Evolutionary conservation across 176 grass and related monocot species (phyloP).

Genomic region (Ampelocalamus luodianensis): DNA sequence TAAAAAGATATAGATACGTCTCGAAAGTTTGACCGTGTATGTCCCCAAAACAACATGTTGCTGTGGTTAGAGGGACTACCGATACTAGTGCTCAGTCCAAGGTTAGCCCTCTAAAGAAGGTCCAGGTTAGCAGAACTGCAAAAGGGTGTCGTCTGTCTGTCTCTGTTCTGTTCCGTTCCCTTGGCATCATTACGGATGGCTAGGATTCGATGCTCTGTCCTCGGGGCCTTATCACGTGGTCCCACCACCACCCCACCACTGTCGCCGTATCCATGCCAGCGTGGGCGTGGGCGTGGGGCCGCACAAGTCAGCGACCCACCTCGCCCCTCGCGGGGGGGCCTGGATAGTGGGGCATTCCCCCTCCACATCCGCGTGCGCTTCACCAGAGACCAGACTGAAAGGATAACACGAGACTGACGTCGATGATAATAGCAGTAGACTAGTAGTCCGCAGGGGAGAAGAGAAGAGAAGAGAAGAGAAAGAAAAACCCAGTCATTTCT

Average conservation of each 20-base stretch:
- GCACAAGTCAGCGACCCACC: background rate
- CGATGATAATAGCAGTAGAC: no score
- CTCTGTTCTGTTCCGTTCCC: background rate
- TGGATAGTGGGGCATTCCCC: background rate
- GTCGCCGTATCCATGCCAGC: background rate
- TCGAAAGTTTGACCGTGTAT: no score
- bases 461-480: background rate
- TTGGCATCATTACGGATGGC: background rate
- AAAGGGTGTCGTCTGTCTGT: no score
- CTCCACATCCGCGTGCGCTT: background rate
- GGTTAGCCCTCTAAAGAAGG: no score
- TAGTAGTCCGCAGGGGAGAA: no score
- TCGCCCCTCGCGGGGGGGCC: background rate
- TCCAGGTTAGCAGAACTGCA: background rate
- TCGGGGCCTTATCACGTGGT: background rate
- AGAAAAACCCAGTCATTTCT: background rate
- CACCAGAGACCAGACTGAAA: background rate
- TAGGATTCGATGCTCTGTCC: constrained; percentile 9
- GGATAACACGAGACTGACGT: background rate
- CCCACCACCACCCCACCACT: background rate
- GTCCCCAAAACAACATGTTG: no score
- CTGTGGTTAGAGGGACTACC: no score
- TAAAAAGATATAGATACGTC: no score
- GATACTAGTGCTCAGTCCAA: no score
- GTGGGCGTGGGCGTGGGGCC: background rate